These are phyloP conservation scores for Penicillium sp. DNA, from an alignment of 2,329 filamentous ascomycete genomes.

Conservation along the genomic window DNA sequence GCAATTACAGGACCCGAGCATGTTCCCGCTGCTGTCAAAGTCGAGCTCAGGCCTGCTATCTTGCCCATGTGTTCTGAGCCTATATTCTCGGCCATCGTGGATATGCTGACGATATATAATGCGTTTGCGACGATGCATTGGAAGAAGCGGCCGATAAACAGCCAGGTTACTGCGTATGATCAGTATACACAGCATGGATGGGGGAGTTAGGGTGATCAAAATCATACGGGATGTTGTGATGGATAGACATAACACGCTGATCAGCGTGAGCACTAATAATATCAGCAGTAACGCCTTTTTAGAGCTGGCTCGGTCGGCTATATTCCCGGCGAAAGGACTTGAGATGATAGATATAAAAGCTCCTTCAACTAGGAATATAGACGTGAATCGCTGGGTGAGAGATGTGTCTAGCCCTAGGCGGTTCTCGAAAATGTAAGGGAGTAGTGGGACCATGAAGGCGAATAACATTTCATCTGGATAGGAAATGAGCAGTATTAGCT, in stretches of 20 bases:
- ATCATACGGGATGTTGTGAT: slow-evolving; percentile 7
- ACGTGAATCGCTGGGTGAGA: slow-evolving; percentile 16
- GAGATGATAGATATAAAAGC: slow-evolving; percentile 20
- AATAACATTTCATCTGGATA: slow-evolving; percentile 21
- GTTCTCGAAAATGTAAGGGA: slow-evolving; percentile 19
- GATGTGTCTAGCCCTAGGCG: slow-evolving; percentile 15
- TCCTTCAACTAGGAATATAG: slow-evolving; percentile 21
- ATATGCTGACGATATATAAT: slow-evolving; percentile 14
- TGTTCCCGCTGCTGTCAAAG: slow-evolving; percentile 16
- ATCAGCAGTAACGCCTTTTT: slow-evolving; percentile 15
- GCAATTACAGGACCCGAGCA: slow-evolving; percentile 25
- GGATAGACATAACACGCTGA: slow-evolving; percentile 13
- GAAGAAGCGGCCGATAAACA: slow-evolving; percentile 17
- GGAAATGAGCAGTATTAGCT: neutral
- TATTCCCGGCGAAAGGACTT: slow-evolving; percentile 17
- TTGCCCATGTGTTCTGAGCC: slow-evolving; percentile 18
- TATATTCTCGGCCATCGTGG: slow-evolving; percentile 16
- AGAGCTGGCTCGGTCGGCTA: slow-evolving; percentile 15
- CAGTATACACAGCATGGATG: neutral
- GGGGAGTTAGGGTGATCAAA: neutral
- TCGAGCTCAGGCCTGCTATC: slow-evolving; percentile 11
- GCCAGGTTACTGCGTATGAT: neutral
- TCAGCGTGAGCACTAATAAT: slow-evolving; percentile 8
- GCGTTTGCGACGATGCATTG: slow-evolving; percentile 15
- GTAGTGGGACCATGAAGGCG: slow-evolving; percentile 23